phyloP scores from a whole-genome alignment of 2,329 filamentous ascomycete genomes.

The Fusarium oligoseptatum region DNA sequence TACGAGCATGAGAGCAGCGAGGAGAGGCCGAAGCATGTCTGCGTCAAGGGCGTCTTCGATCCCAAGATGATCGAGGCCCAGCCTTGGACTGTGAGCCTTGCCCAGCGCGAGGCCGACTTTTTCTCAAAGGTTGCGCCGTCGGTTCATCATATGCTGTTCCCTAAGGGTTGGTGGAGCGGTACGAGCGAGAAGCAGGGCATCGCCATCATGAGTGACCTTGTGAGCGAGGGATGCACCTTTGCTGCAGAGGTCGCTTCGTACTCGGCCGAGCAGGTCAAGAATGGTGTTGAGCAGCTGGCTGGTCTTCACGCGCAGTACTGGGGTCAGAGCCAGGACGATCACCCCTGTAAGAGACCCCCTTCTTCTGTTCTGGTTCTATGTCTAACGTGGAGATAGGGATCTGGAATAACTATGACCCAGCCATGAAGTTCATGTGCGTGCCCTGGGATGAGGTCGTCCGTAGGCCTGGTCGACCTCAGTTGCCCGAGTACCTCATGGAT shows the following conservation, averaged over 20 bases:
- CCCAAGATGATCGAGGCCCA: slow-evolving; percentile 48
- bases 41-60: slow-evolving; percentile 56
- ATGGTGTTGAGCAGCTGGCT: slow-evolving; percentile 56
- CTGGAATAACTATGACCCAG: slow-evolving; percentile 55
- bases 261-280: slow-evolving; percentile 49
- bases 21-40: slow-evolving; percentile 42
- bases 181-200: slow-evolving; percentile 53
- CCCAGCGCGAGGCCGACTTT: slow-evolving; percentile 55
- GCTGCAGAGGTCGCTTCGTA: slow-evolving; percentile 50
- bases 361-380: accelerated
- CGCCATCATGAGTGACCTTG: slow-evolving; percentile 54
- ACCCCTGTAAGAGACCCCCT: slow-evolving; percentile 39
- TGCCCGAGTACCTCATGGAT: slow-evolving; percentile 55
- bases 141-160: slow-evolving; percentile 49
- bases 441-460: slow-evolving; percentile 49
- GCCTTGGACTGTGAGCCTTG: slow-evolving; percentile 44
- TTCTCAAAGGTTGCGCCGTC: slow-evolving; percentile 52
- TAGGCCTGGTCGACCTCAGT: slow-evolving; percentile 45
- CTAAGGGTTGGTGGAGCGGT: slow-evolving; percentile 55
- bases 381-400: slow-evolving; percentile 35
- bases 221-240: slow-evolving; percentile 50
- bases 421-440: slow-evolving; percentile 51
- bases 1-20: slow-evolving; percentile 44
- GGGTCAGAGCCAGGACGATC: slow-evolving; percentile 46
- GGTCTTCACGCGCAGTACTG: slow-evolving; percentile 56